Evolutionary conservation across 2,329 filamentous ascomycete species (phyloP).

Genomic region (Sporothrix inflata): DNA sequence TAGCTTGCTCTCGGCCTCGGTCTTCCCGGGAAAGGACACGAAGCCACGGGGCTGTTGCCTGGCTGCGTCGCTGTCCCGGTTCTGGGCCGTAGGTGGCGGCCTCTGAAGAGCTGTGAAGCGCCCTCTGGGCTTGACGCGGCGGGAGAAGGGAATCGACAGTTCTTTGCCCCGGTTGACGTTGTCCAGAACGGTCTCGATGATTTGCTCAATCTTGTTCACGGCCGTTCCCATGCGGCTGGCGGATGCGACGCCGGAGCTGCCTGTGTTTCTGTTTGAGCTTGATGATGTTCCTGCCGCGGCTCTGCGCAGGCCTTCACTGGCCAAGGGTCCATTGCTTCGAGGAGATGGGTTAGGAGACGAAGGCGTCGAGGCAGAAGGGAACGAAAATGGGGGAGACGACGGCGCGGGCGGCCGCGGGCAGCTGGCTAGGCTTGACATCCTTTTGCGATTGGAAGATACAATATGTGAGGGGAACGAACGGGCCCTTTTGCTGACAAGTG

Average conservation of each 20-base stretch:
- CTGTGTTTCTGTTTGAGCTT: neutral
- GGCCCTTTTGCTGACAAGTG: neutral
- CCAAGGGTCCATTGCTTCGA: neutral
- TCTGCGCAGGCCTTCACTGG: neutral
- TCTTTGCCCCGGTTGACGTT: conserved; percentile 46
- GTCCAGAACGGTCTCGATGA: conserved; percentile 57
- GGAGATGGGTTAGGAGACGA: neutral
- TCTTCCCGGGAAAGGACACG: conserved; percentile 53
- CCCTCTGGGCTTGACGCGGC: conserved; percentile 32
- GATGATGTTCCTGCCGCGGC: neutral
- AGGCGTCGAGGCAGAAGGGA: neutral
- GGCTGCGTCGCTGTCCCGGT: neutral
- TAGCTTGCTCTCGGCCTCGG: conserved; percentile 51
- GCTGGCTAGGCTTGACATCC: neutral
- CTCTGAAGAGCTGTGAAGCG: neutral
- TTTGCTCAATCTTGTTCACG: conserved; percentile 58
- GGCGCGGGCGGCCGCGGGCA: neutral
- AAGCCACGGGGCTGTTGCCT: neutral
- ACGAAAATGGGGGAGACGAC: neutral
- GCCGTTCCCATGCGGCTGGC: conserved; percentile 38
- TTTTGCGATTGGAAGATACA: neutral
- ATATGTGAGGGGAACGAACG: neutral
- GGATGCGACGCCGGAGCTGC: neutral
- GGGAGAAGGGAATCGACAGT: conserved; percentile 53
- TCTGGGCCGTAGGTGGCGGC: neutral